These are phyloP conservation scores for Cryptomeria japonica DNA, from an alignment of 75 land plant species.

Conservation along the genomic window DNA sequence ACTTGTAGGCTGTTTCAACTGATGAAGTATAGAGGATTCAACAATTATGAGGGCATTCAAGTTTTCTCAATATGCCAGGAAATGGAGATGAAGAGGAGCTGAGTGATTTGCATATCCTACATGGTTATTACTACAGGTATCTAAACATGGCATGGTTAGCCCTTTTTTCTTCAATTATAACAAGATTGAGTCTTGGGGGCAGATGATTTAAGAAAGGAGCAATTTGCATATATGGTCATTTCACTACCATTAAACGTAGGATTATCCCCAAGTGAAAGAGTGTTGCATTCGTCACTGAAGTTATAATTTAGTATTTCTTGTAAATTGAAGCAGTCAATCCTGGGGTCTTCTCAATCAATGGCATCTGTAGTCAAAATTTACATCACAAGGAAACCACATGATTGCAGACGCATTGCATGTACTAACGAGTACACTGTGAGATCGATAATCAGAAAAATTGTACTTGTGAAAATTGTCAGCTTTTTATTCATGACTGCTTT, in stretches of 20 bases:
- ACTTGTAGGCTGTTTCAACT: conserved; percentile 41
- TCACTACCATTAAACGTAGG: not conserved
- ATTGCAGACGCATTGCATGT: not conserved
- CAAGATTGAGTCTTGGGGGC: not conserved
- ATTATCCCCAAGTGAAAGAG: not conserved
- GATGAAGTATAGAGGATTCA: not conserved
- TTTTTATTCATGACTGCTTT: not conserved
- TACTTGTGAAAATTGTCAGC: not conserved
- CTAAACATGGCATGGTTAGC: not conserved
- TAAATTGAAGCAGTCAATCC: not conserved
- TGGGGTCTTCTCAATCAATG: not conserved
- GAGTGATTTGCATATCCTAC: not conserved
- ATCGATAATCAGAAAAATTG: not conserved
- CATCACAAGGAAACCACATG: not conserved
- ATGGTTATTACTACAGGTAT: not conserved
- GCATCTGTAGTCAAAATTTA: not conserved
- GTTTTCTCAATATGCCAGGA: not conserved
- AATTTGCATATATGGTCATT: not conserved
- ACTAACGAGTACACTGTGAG: not conserved
- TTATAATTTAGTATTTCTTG: not conserved
- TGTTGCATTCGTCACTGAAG: not conserved
- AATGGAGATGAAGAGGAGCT: not conserved
- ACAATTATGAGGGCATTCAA: not conserved
- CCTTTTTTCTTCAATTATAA: not conserved
- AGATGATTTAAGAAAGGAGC: not conserved